A percentile compares a stretch with the other conserved stretches of the same genome.
Evolutionary conservation across 2,329 filamentous ascomycete genomes (phyloP).

Genomic region (Colletotrichum abscissum): DNA sequence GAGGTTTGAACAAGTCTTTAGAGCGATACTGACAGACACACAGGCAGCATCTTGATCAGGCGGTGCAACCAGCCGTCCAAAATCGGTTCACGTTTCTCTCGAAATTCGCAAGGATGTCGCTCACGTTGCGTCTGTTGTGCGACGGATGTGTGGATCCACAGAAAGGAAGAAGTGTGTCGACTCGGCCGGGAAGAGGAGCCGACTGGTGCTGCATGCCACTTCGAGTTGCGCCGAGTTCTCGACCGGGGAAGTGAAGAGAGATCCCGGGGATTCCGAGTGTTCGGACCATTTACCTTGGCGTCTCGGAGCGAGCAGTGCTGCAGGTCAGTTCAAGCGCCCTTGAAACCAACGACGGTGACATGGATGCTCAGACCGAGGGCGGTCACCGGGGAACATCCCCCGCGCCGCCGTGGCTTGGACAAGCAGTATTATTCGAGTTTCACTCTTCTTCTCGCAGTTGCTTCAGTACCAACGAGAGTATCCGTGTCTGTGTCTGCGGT

Average conservation of each 20-base stretch:
- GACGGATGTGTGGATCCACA: background rate
- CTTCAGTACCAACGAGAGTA: background rate
- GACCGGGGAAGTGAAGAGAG: conserved; percentile 26
- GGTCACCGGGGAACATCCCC: conserved; percentile 26
- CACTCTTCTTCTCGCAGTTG: conserved; percentile 2
- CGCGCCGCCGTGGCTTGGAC: conserved; percentile 12
- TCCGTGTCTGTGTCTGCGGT: background rate
- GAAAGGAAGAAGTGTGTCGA: background rate
- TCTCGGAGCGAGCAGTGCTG: background rate
- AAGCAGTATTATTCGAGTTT: conserved; percentile 8
- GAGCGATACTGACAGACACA: background rate
- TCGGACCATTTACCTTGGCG: conserved; percentile 31
- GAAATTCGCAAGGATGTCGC: background rate
- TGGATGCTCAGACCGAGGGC: conserved; percentile 21
- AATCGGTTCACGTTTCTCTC: background rate
- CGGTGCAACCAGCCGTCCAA: background rate
- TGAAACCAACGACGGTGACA: conserved; percentile 23
- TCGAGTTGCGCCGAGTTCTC: conserved; percentile 28
- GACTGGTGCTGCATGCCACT: conserved; percentile 5
- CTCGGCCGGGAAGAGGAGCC: conserved; percentile 27
- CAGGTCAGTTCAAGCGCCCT: conserved; percentile 9
- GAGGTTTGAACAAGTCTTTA: background rate
- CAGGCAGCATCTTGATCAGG: background rate
- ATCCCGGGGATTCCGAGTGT: conserved; percentile 30
- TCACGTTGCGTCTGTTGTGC: background rate